Evolutionary conservation across 352 stramenopile genomes (phyloP).

Genomic region (Phytophthora fragariaefolia): DNA sequence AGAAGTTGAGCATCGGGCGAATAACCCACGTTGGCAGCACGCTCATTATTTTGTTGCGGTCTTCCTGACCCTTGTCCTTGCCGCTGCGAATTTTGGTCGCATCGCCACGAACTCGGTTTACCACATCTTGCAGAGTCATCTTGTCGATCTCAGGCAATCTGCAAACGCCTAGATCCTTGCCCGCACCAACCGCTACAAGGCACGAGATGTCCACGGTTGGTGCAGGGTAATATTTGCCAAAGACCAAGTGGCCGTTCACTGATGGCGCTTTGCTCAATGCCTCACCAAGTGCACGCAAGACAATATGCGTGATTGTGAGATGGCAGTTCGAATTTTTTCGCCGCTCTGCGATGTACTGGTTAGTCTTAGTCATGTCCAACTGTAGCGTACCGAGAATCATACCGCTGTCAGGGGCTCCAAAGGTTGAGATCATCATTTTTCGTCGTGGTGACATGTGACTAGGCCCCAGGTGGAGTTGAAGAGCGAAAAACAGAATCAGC

Average conservation of each 20-base stretch:
- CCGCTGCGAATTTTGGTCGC: slow-evolving; percentile 58
- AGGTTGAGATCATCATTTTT: slow-evolving; percentile 79
- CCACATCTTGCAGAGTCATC: slow-evolving; percentile 63
- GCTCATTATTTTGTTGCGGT: slow-evolving; percentile 70
- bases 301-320: slow-evolving; percentile 76
- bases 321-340: slow-evolving; percentile 53
- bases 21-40: slow-evolving; percentile 65
- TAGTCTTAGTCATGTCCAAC: slow-evolving; percentile 69
- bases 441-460: slow-evolving; percentile 61
- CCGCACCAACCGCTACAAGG: slow-evolving; percentile 59
- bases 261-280: slow-evolving; percentile 58
- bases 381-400: slow-evolving; percentile 79
- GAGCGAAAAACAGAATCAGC: slow-evolving; percentile 59
- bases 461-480: slow-evolving; percentile 66
- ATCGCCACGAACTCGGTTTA: slow-evolving; percentile 49
- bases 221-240: slow-evolving; percentile 71
- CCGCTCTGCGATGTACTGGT: slow-evolving; percentile 66
- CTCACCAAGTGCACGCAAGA: slow-evolving; percentile 60
- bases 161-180: slow-evolving; percentile 70
- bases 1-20: slow-evolving; percentile 59
- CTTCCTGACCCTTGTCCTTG: slow-evolving; percentile 63
- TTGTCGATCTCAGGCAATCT: slow-evolving; percentile 55
- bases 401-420: slow-evolving; percentile 58
- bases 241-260: slow-evolving; percentile 78
- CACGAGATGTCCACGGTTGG: slow-evolving; percentile 75